These are phyloP conservation scores for Clonostachys sp. DNA, from an alignment of 2,329 filamentous ascomycete species.

Conservation along the genomic window DNA sequence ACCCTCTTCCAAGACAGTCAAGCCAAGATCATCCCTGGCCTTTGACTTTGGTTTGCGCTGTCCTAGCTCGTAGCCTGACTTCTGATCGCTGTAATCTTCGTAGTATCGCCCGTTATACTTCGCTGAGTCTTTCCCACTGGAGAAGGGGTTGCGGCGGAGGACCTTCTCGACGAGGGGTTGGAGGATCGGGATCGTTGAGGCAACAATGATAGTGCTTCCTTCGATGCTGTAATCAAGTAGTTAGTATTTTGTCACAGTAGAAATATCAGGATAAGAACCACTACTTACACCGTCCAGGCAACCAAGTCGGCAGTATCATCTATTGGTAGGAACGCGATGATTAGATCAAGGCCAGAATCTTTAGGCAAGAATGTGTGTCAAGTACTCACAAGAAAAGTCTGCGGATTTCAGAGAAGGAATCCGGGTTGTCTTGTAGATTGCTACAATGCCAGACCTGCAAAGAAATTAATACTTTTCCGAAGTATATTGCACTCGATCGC, in stretches of 20 bases:
- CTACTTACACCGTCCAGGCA: constrained; percentile 32
- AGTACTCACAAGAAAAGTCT: constrained; percentile 17
- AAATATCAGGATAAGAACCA: neutral
- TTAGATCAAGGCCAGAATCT: neutral
- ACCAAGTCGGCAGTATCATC: constrained; percentile 26
- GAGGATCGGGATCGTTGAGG: constrained; percentile 18
- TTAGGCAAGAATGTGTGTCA: too few species aligned
- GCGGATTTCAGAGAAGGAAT: constrained; percentile 11
- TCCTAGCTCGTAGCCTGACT: constrained; percentile 3
- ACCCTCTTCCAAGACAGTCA: constrained; percentile 7
- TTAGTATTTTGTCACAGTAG: neutral
- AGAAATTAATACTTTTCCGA: neutral
- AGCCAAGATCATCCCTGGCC: constrained; percentile 4
- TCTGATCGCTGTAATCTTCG: constrained; percentile 1
- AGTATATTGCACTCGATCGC: neutral
- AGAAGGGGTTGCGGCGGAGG: neutral
- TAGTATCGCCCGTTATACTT: constrained; percentile 1
- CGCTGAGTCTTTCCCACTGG: neutral
- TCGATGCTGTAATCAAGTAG: constrained; percentile 10
- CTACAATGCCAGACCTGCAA: constrained; percentile 14
- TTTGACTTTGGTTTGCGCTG: constrained; percentile 5
- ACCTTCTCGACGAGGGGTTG: constrained; percentile 11
- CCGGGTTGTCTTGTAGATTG: constrained; percentile 22
- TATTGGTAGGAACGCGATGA: neutral
- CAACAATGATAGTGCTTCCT: constrained; percentile 19